Evolutionary conservation across 192 early-diverging fungal genomes (phyloP).

Genomic region (Obelidium mucronatum): DNA sequence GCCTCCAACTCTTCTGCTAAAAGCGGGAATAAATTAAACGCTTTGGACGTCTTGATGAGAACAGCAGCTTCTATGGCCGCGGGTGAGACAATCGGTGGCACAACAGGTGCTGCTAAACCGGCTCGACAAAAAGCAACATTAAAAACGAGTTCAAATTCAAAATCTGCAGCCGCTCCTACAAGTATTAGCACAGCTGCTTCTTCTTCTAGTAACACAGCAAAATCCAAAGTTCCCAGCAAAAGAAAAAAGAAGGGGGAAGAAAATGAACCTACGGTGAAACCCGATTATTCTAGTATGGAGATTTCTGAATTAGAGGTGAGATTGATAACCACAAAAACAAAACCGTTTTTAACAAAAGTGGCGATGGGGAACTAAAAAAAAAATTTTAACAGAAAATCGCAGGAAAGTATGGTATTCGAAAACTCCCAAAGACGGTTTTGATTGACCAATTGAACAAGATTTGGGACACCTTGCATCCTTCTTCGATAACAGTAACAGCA

Average conservation of each 20-base stretch:
- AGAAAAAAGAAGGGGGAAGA: background rate
- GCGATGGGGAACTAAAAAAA: too few species aligned
- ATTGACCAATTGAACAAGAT: constrained; percentile 17
- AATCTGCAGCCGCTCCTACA: too few species aligned
- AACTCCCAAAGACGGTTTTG: constrained; percentile 2
- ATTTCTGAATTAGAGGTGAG: constrained; percentile 3
- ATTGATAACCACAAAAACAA: background rate
- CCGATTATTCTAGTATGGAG: constrained; percentile 1
- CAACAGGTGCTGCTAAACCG: too few species aligned
- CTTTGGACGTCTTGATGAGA: constrained; percentile 8
- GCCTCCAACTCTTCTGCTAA: background rate
- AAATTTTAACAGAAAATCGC: constrained; percentile 15
- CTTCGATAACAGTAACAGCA: background rate
- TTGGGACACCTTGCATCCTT: constrained; percentile 18
- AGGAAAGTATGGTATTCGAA: constrained; percentile 11
- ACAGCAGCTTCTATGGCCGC: background rate
- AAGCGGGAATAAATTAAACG: background rate
- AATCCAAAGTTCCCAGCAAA: constrained; percentile 3
- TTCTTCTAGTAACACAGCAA: background rate
- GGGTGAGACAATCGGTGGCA: background rate
- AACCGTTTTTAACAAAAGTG: too few species aligned
- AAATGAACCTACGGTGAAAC: background rate
- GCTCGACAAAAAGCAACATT: too few species aligned
- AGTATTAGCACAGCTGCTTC: too few species aligned
- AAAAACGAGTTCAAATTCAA: too few species aligned